These are phyloP conservation scores for Dioscorea dumetorum DNA, from an alignment of 106 monocot species.

Conservation along the genomic window DNA sequence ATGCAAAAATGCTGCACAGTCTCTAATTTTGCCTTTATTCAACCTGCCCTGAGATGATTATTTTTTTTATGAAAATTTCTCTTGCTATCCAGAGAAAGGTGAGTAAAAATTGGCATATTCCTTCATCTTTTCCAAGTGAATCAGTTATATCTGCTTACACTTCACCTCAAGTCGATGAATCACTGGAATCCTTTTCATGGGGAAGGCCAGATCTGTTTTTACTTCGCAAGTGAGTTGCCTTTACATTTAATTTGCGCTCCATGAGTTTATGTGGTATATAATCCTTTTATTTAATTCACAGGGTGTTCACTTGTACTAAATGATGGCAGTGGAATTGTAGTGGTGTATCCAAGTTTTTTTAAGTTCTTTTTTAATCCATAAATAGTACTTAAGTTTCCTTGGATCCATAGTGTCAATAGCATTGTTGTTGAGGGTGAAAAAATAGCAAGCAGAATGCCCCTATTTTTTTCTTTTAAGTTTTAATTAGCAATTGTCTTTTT, in stretches of 20 bases:
- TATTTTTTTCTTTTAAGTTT: too few species aligned
- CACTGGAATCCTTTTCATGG: conserved; percentile 83
- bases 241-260: background rate
- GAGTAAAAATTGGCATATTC: conserved; percentile 97
- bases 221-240: conserved; percentile 53
- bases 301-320: too few species aligned
- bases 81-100: conserved; percentile 70
- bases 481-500: conserved; percentile 1
- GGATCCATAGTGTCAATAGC: too few species aligned
- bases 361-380: too few species aligned
- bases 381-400: too few species aligned
- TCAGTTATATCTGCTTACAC: conserved; percentile 66
- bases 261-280: background rate
- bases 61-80: too few species aligned
- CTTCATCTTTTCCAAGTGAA: conserved; percentile 79
- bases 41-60: too few species aligned
- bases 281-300: too few species aligned
- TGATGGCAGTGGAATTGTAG: too few species aligned
- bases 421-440: too few species aligned
- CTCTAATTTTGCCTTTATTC: background rate
- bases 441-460: too few species aligned
- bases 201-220: conserved; percentile 83
- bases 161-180: conserved; percentile 82
- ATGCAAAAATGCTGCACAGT: conserved; percentile 27
- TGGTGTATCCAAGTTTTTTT: too few species aligned